Conservation (phyloP, 495 filamentous ascomycete species). For the Penicillium waksmanii region DNA sequence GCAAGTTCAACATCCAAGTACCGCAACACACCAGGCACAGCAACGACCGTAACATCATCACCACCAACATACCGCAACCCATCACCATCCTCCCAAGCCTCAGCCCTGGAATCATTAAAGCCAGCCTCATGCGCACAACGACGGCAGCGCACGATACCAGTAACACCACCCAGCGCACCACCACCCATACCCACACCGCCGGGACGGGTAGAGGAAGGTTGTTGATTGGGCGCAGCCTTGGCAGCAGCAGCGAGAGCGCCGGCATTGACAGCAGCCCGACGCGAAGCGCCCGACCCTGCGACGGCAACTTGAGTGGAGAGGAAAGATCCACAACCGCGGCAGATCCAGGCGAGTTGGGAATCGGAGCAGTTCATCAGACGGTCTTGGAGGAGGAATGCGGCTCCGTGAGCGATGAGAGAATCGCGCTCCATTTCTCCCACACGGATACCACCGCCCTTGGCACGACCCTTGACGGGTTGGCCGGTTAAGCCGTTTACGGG, state of each 20-base stretch:
- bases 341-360: conserved; percentile 84
- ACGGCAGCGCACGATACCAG: conserved; percentile 79
- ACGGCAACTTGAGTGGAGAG: conserved; percentile 78
- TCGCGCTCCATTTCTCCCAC: conserved; percentile 99
- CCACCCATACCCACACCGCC: conserved; percentile 18
- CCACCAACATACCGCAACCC: conserved; percentile 83
- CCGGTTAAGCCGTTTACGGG: conserved; percentile 86
- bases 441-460: conserved; percentile 95
- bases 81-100: conserved; percentile 90
- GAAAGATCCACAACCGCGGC: conserved; percentile 85
- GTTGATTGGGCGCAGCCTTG: conserved; percentile 37
- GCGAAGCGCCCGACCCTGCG: conserved; percentile 35
- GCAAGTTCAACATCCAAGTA: conserved; percentile 94
- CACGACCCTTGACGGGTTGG: conserved; percentile 94
- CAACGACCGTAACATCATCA: conserved; percentile 85
- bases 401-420: conserved; percentile 89
- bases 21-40: conserved; percentile 87
- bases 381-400: conserved; percentile 93
- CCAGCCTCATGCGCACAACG: conserved; percentile 74
- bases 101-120: conserved; percentile 63
- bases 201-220: conserved; percentile 16
- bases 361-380: conserved; percentile 96
- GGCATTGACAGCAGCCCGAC: conserved; percentile 32
- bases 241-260: conserved; percentile 39
- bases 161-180: conserved; percentile 46